A percentile compares a stretch with the other conserved stretches of the same genome.
Conservation (phyloP, 1,284 basidiomycete species). For the Apiotrichum veenhuisii region DNA sequence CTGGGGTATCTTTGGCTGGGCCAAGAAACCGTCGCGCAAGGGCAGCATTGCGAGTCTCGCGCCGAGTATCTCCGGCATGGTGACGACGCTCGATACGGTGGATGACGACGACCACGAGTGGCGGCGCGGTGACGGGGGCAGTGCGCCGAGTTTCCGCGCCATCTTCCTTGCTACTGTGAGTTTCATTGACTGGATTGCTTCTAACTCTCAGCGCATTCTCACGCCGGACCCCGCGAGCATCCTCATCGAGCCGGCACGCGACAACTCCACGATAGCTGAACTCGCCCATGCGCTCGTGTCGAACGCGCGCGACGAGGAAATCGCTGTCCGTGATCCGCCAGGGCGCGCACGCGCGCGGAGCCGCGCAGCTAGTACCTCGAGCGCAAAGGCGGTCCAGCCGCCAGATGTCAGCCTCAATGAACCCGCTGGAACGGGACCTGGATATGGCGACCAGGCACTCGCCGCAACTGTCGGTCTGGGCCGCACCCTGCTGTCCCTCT, state of each 20-base stretch:
- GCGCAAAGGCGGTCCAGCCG: background rate
- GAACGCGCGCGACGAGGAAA: constrained; percentile 64
- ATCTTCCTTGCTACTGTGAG: constrained; percentile 47
- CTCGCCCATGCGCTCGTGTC: constrained; percentile 69
- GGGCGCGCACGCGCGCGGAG: constrained; percentile 23
- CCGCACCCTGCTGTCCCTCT: constrained; percentile 33
- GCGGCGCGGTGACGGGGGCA: constrained; percentile 43
- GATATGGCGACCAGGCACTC: constrained; percentile 31
- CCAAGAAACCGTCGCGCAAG: constrained; percentile 10
- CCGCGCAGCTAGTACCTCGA: constrained; percentile 50
- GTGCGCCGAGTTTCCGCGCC: constrained; percentile 40
- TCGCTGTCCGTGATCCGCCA: constrained; percentile 52
- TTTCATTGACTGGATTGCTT: background rate
- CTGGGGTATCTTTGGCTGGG: constrained; percentile 18
- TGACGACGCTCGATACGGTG: constrained; percentile 13
- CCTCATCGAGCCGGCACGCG: constrained; percentile 64
- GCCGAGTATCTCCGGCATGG: background rate
- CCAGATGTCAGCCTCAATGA: background rate
- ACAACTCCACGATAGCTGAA: constrained; percentile 59
- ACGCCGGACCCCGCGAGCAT: constrained; percentile 73
- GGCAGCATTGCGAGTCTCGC: constrained; percentile 10
- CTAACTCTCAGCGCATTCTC: constrained; percentile 62
- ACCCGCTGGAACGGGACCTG: background rate
- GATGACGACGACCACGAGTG: constrained; percentile 35
- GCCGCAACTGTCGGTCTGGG: constrained; percentile 37